phyloP scores from a whole-genome alignment of 2,329 filamentous ascomycete species.

The Cladosporium sp. region DNA sequence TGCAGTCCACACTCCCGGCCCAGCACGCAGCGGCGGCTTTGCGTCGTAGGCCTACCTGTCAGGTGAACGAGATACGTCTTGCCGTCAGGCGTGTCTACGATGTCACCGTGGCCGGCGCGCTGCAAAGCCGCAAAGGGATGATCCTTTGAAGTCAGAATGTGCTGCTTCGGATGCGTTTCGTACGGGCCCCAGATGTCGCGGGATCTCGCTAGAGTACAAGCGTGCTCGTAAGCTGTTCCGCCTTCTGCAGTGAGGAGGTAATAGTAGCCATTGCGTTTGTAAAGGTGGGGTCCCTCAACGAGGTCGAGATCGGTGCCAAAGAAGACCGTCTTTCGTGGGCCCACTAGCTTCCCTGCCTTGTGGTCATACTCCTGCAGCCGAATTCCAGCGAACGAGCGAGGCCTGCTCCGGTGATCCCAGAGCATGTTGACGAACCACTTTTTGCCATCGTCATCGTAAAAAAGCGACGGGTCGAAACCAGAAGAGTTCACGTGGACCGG shows the following conservation, averaged over 20 bases:
- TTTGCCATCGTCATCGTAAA: slow-evolving; percentile 11
- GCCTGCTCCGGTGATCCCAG: slow-evolving; percentile 14
- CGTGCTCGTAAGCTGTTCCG: slow-evolving; percentile 56
- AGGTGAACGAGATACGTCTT: slow-evolving; percentile 46
- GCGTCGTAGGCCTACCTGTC: slow-evolving; percentile 41
- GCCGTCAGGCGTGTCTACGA: slow-evolving; percentile 41
- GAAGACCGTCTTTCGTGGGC: slow-evolving; percentile 12
- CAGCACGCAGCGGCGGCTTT: slow-evolving; percentile 40
- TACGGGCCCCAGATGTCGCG: slow-evolving; percentile 56
- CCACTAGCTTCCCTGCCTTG: slow-evolving; percentile 11
- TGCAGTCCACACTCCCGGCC: slow-evolving; percentile 48
- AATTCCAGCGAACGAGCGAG: slow-evolving; percentile 14
- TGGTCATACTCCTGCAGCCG: slow-evolving; percentile 12
- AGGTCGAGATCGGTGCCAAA: slow-evolving; percentile 11
- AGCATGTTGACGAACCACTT: slow-evolving; percentile 15
- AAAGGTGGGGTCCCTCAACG: slow-evolving; percentile 49
- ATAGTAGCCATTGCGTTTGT: slow-evolving; percentile 54
- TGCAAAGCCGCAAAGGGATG: slow-evolving; percentile 44
- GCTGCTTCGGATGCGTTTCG: slow-evolving; percentile 50
- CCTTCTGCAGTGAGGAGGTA: slow-evolving; percentile 50
- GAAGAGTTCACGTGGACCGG: slow-evolving; percentile 52
- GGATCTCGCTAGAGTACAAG: slow-evolving; percentile 53
- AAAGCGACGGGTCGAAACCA: slow-evolving; percentile 50
- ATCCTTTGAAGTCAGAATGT: slow-evolving; percentile 46
- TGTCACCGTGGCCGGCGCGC: slow-evolving; percentile 45